Evolutionary conservation across 371 early-diverging fungal species (phyloP).

Genomic region (Mucor indicus): DNA sequence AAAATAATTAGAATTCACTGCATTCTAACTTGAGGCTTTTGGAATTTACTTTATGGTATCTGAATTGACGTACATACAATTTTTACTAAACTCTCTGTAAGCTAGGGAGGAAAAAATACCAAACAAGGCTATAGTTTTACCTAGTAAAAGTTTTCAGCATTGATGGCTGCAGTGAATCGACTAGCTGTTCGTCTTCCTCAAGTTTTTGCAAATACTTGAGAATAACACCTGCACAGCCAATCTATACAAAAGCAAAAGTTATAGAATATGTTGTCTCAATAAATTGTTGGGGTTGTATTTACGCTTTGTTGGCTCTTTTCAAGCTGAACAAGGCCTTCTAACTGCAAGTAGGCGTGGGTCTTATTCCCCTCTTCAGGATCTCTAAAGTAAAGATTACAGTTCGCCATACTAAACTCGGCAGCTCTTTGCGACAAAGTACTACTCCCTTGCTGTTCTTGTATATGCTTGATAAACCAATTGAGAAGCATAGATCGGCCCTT

Average conservation of each 20-base stretch:
- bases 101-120: too few species aligned
- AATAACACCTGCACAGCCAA: conserved; percentile 65
- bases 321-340: conserved; percentile 55
- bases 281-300: not conserved
- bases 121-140: too few species aligned
- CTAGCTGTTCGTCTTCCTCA: conserved; percentile 4
- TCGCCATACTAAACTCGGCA: not conserved
- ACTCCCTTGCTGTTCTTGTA: not conserved
- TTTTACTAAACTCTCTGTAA: conserved; percentile 18
- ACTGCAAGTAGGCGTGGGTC: conserved; percentile 42
- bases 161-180: conserved; percentile 19
- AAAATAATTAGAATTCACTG: not conserved
- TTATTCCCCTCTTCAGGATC: conserved; percentile 33
- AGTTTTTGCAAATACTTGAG: conserved; percentile 44
- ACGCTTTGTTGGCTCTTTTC: conserved; percentile 34
- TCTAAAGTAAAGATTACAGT: conserved; percentile 3
- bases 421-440: not conserved
- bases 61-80: conserved; percentile 52
- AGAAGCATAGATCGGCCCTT: conserved; percentile 38
- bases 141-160: conserved; percentile 17
- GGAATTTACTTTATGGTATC: conserved; percentile 50
- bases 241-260: conserved; percentile 25
- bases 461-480: conserved; percentile 16
- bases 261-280: not conserved
- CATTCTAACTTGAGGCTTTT: not conserved